Base-by-base conservation (phyloP, 768 basidiomycete genomes). In the Psilocybe cubensis region DNA sequence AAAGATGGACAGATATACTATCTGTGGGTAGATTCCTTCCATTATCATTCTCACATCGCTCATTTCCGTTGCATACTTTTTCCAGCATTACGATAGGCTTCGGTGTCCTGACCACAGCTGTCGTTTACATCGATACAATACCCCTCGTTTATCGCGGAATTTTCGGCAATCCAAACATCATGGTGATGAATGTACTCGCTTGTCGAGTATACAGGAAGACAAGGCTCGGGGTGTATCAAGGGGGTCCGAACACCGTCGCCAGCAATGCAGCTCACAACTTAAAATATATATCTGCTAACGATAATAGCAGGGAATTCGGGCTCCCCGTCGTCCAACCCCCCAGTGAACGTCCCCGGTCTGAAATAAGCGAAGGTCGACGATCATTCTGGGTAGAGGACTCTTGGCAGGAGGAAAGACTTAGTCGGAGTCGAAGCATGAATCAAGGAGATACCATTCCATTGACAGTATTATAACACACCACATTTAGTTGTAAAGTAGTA, bases 1-100 rank as follows among this genome's bases (percentile, higher is more conserved):
- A 58, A 59, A 17, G 69, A 70, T 35, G 69, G 71, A 0, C 71
- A 70, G 59, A 53, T 59, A 18, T 74, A 71, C 46, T 72, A 72
- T 53, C 31, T 70, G 72, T 71, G 48, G 21, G 69, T 66, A 42
- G n/a, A 14, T 40, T 27, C 12, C 12, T 21, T 25, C 4, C 42
- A 28, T 8, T 23, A 27, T 17, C 21, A 38, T 10, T 33, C n/a
- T n/a, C n/a, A n/a, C n/a, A n/a, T n/a, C n/a, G n/a, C n/a, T n/a
- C n/a, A n/a, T n/a, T n/a, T n/a, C n/a, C n/a, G n/a, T n/a, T n/a
- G n/a, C n/a, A n/a, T n/a, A n/a, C n/a, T n/a, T n/a, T n/a, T 29
- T 23, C n/a, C n/a, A 62, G 61, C 25, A 41, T 44, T 1, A 58
- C 61, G 7, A 29, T 57, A 11, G 51, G 38, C 11, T 42, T 52